A percentile compares a stretch with the other conserved stretches of the same genome.
These are phyloP conservation scores for Pisolithus tinctorius DNA, from an alignment of 768 basidiomycete genomes.

Conservation along the genomic window DNA sequence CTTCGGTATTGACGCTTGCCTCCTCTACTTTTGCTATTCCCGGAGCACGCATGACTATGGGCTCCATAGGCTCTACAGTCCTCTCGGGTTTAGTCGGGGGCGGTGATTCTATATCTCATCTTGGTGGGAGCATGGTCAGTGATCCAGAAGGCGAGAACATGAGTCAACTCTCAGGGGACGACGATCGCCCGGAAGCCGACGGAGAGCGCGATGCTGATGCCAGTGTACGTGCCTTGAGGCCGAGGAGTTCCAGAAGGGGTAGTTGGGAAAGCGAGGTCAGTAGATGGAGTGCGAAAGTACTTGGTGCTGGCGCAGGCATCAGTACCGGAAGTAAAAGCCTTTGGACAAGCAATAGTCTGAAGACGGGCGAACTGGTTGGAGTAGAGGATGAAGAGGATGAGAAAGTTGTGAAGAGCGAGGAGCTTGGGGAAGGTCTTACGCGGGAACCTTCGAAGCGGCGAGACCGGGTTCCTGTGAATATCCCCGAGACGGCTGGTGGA, in stretches of 20 bases:
- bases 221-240: constrained; percentile 83
- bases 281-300: constrained; percentile 74
- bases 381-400: constrained; percentile 36
- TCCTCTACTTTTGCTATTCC: constrained; percentile 85
- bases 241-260: constrained; percentile 76
- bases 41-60: constrained; percentile 42
- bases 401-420: constrained; percentile 15
- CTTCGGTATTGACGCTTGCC: constrained; percentile 87
- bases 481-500: neutral
- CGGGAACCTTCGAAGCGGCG: constrained; percentile 6
- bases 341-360: constrained; percentile 55
- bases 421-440: constrained; percentile 10
- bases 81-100: constrained; percentile 46
- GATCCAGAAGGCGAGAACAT: constrained; percentile 53
- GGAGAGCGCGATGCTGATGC: constrained; percentile 69
- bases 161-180: constrained; percentile 64
- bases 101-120: constrained; percentile 64
- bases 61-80: constrained; percentile 36
- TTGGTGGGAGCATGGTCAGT: constrained; percentile 53
- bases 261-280: constrained; percentile 92
- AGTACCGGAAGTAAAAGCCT: constrained; percentile 49
- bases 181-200: constrained; percentile 48
- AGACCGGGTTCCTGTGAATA: constrained; percentile 3
- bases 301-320: constrained; percentile 39
- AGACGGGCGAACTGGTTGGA: constrained; percentile 48